Conservation (phyloP, 176 grass and related monocot species). For the Saccharum spontaneum region DNA sequence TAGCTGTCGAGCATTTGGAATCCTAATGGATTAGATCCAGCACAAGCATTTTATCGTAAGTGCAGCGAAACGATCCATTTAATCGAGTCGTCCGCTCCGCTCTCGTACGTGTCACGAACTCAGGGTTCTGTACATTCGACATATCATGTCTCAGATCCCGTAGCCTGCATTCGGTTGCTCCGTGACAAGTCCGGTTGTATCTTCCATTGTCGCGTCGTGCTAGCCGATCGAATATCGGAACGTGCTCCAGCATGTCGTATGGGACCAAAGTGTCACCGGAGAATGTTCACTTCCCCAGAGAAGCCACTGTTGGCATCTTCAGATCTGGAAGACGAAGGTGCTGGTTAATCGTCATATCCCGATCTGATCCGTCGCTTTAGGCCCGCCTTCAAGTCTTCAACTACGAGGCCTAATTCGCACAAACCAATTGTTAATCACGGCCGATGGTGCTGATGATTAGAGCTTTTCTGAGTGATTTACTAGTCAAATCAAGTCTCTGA, state of each 20-base stretch:
- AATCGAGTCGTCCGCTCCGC: background rate
- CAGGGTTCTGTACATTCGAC: background rate
- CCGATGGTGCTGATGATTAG: background rate
- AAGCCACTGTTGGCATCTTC: background rate
- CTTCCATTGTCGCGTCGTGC: background rate
- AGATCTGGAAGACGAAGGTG: background rate
- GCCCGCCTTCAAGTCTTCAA: background rate
- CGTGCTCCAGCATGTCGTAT: background rate
- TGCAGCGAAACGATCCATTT: background rate
- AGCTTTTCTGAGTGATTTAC: background rate
- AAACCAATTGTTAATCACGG: background rate
- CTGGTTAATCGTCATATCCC: background rate
- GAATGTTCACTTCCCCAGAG: constrained; percentile 6
- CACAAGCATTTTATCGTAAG: background rate
- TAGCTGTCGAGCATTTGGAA: background rate
- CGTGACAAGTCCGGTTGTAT: background rate
- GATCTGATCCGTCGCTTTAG: background rate
- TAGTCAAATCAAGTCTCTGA: background rate
- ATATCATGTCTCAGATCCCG: background rate
- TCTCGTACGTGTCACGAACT: background rate
- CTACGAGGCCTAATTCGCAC: background rate
- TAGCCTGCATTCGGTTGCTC: background rate
- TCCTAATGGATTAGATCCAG: background rate
- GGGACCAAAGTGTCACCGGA: background rate
- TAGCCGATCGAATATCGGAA: background rate